A percentile compares a stretch with the other conserved stretches of the same genome.
phyloP scores from a whole-genome alignment of 257 asterid species.

The Paulownia fortunei region DNA sequence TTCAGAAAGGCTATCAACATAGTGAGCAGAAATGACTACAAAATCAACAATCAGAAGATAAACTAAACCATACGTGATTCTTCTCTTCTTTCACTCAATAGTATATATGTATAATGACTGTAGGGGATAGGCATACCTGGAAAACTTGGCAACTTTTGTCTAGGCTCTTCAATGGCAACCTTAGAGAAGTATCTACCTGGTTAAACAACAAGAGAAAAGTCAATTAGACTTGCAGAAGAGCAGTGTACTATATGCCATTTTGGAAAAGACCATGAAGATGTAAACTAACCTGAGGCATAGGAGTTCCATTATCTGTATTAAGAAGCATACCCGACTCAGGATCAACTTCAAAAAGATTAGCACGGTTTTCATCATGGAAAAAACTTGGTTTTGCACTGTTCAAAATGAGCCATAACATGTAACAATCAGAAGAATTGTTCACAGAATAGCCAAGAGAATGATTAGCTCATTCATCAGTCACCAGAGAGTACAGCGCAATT shows the following conservation, averaged over 20 bases:
- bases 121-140: slow-evolving; percentile 61
- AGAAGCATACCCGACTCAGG: slow-evolving; percentile 88
- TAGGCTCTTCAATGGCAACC: slow-evolving; percentile 59
- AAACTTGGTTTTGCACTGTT: slow-evolving; percentile 94
- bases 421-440: slow-evolving; percentile 29
- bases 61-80: slow-evolving; percentile 20
- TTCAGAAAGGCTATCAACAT: slow-evolving; percentile 23
- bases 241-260: not conserved
- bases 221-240: slow-evolving; percentile 14
- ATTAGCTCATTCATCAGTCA: slow-evolving; percentile 28
- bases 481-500: slow-evolving; percentile 19
- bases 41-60: slow-evolving; percentile 32
- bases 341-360: slow-evolving; percentile 89
- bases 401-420: slow-evolving; percentile 24
- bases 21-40: slow-evolving; percentile 13
- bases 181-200: slow-evolving; percentile 71
- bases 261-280: slow-evolving; percentile 22
- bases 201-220: slow-evolving; percentile 37
- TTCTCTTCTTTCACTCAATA: slow-evolving; percentile 22
- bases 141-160: slow-evolving; percentile 73
- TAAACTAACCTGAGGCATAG: slow-evolving; percentile 87
- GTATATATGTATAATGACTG: slow-evolving; percentile 13
- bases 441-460: slow-evolving; percentile 13
- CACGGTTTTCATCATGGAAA: slow-evolving; percentile 91
- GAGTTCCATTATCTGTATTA: slow-evolving; percentile 96